Evolutionary conservation across 2,329 filamentous ascomycete genomes (phyloP).

Genomic region (Cladosporium sp.): DNA sequence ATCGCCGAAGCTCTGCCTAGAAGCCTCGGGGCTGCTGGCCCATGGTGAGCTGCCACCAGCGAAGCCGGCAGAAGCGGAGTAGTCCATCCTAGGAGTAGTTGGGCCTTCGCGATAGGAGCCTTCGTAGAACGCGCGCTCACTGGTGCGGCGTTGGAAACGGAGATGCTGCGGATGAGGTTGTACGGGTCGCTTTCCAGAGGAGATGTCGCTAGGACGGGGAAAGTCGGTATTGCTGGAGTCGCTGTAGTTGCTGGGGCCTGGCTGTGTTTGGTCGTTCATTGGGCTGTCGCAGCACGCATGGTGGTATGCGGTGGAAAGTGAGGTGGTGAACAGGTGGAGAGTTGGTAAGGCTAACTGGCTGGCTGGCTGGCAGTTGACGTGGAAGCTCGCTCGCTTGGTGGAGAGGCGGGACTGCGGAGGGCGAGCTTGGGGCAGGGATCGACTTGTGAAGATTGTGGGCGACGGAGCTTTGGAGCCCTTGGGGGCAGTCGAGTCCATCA

Average conservation of each 20-base stretch:
- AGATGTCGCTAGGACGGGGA: constrained; percentile 10
- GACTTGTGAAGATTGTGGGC: constrained; percentile 1
- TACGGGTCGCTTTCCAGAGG: constrained; percentile 25
- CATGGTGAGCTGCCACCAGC: constrained; percentile 57
- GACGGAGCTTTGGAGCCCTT: too few relatives aligned
- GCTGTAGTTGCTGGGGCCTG: constrained; percentile 6
- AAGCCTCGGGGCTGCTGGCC: constrained; percentile 55
- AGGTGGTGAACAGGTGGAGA: constrained; percentile 1
- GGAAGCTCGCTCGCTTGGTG: neutral
- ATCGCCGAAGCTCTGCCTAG: constrained; percentile 42
- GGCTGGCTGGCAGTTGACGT: neutral
- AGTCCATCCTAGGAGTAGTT: constrained; percentile 54
- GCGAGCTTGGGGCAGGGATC: constrained; percentile 5
- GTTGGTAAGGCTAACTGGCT: too few relatives aligned
- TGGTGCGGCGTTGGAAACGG: constrained; percentile 33
- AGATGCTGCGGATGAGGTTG: constrained; percentile 18
- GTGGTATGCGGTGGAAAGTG: neutral
- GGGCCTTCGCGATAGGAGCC: constrained; percentile 26
- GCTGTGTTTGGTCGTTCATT: constrained; percentile 9
- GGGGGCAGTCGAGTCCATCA: too few relatives aligned
- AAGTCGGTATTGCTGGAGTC: neutral
- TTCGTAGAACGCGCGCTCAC: constrained; percentile 31
- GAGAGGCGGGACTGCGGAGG: neutral
- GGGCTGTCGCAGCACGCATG: constrained; percentile 6
- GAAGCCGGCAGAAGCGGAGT: constrained; percentile 40